These are phyloP conservation scores for Tylopilus sp. DNA, from an alignment of 1,284 basidiomycete genomes.

Conservation along the genomic window DNA sequence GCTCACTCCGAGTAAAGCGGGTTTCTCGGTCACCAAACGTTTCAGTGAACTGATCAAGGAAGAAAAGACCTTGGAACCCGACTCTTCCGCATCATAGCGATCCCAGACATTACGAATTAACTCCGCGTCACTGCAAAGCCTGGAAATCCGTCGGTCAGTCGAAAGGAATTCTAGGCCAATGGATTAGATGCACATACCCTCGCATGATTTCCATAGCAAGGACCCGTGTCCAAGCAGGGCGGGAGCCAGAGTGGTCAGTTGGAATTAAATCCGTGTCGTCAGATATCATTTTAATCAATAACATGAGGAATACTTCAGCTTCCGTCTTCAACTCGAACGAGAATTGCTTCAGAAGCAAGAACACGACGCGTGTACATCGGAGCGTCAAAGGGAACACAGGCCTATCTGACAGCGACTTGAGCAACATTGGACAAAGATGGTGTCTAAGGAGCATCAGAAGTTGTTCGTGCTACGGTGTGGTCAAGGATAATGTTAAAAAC, in stretches of 20 bases:
- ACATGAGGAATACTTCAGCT: slow-evolving; percentile 78
- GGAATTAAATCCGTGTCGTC: slow-evolving; percentile 51
- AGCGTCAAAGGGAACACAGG: slow-evolving; percentile 85
- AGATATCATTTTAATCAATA: slow-evolving; percentile 74
- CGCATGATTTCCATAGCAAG: slow-evolving; percentile 89
- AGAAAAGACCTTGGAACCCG: slow-evolving; percentile 67
- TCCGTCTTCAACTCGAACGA: slow-evolving; percentile 74
- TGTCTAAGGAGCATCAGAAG: slow-evolving; percentile 80
- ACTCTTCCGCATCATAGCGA: slow-evolving; percentile 67
- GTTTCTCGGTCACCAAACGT: slow-evolving; percentile 82
- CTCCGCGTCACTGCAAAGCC: slow-evolving; percentile 78
- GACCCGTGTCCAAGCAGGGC: slow-evolving; percentile 83
- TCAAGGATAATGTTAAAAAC: slow-evolving; percentile 1
- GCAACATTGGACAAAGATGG: slow-evolving; percentile 85
- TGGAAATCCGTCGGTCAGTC: slow-evolving; percentile 20
- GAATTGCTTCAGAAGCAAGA: slow-evolving; percentile 90
- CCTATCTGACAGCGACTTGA: slow-evolving; percentile 79
- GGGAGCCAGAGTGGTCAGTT: slow-evolving; percentile 39
- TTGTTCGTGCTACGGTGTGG: slow-evolving; percentile 61
- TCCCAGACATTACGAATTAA: slow-evolving; percentile 79
- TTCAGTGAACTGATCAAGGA: slow-evolving; percentile 80
- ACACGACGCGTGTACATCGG: slow-evolving; percentile 88
- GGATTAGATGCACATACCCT: slow-evolving; percentile 45
- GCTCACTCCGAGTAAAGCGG: slow-evolving; percentile 72
- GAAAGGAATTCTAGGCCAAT: neutral